Conservation (phyloP, 2,329 filamentous ascomycete genomes). For the Verticillium tricorpus region DNA sequence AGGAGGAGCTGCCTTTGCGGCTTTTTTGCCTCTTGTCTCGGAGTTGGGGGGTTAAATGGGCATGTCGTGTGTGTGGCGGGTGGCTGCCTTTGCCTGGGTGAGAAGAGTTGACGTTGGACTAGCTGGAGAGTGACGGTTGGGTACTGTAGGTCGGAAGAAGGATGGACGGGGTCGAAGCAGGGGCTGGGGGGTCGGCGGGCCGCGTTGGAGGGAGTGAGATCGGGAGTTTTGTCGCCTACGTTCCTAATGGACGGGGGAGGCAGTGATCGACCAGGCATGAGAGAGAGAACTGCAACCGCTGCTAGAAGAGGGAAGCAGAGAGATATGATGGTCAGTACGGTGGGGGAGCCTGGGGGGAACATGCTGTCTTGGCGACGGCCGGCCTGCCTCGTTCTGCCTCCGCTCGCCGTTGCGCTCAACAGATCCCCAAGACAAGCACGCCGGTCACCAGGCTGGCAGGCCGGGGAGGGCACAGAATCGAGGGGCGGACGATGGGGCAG, state of each 20-base stretch:
- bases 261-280: too few relatives aligned
- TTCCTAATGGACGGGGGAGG: neutral
- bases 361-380: neutral
- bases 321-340: neutral
- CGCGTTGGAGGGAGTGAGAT: neutral
- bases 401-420: neutral
- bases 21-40: neutral
- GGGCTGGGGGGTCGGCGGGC: neutral
- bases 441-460: neutral
- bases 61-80: neutral
- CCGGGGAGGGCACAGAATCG: neutral
- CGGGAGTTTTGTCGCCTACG: neutral
- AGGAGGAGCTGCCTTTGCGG: neutral
- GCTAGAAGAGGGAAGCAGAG: neutral
- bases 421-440: neutral
- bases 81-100: neutral
- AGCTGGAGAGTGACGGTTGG: neutral
- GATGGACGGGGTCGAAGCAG: neutral
- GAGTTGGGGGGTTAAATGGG: neutral
- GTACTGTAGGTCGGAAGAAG: neutral
- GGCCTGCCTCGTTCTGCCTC: neutral
- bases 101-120: neutral
- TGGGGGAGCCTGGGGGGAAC: neutral
- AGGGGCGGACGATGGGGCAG: neutral
- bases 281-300: too few relatives aligned